Evolutionary conservation across 2,329 filamentous ascomycete species (phyloP).

Genomic region (Chaetoscypha palmicola): DNA sequence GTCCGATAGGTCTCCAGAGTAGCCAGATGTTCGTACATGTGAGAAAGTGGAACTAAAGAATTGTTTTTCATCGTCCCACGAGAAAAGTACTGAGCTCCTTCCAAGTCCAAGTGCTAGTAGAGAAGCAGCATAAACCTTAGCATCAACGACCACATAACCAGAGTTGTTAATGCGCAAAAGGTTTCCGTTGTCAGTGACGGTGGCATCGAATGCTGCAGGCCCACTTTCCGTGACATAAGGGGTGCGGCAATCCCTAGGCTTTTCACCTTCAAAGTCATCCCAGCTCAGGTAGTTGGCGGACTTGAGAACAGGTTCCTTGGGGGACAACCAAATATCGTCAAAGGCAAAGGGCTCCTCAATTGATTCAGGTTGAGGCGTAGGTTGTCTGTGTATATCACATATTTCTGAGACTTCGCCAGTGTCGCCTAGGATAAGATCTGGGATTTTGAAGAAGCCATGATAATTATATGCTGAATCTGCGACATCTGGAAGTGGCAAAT

Average conservation of each 20-base stretch:
- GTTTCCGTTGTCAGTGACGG: slow-evolving; percentile 40
- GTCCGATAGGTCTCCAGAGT: slow-evolving; percentile 45
- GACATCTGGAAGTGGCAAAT: slow-evolving; percentile 20
- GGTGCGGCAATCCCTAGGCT: slow-evolving; percentile 36
- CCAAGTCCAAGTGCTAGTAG: slow-evolving; percentile 63
- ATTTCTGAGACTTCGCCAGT: slow-evolving; percentile 11
- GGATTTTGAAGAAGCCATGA: slow-evolving; percentile 27
- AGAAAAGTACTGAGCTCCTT: slow-evolving; percentile 64
- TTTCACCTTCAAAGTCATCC: slow-evolving; percentile 53
- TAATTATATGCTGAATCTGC: slow-evolving; percentile 14
- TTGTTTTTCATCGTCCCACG: slow-evolving; percentile 45
- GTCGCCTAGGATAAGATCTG: slow-evolving; percentile 21
- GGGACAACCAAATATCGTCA: slow-evolving; percentile 42
- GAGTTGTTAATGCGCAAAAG: slow-evolving; percentile 35
- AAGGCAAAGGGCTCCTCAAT: slow-evolving; percentile 4
- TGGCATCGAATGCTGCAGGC: slow-evolving; percentile 57
- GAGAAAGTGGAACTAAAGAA: slow-evolving; percentile 45
- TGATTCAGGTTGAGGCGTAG: slow-evolving; percentile 1
- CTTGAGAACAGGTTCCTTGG: slow-evolving; percentile 30
- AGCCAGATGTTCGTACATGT: slow-evolving; percentile 42
- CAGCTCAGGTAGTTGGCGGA: slow-evolving; percentile 52
- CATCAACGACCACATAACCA: slow-evolving; percentile 39
- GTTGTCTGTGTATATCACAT: neutral
- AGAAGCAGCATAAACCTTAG: slow-evolving; percentile 45
- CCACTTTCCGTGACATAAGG: slow-evolving; percentile 64